Percentiles rank a stretch among this genome's conserved stretches.
Conservation (phyloP, 306 rosid genomes). For the Ziziphus jujuba region DNA sequence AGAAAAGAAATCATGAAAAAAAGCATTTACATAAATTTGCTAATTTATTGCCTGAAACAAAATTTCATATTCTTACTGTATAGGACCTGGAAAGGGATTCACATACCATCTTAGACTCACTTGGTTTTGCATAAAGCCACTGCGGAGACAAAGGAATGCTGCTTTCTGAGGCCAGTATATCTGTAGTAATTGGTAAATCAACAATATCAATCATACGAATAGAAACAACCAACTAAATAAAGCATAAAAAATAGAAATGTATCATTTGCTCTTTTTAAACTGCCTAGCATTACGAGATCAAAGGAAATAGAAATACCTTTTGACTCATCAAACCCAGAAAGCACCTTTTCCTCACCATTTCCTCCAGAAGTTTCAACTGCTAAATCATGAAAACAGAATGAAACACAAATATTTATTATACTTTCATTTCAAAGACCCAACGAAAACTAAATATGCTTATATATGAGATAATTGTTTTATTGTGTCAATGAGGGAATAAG, state of each 20-base stretch:
- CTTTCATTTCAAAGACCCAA: not conserved
- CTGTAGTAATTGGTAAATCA: constrained; percentile 29
- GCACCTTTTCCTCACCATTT: constrained; percentile 41
- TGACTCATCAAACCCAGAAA: constrained; percentile 42
- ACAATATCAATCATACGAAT: constrained; percentile 5
- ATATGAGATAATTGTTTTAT: not conserved
- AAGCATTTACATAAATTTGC: too few species aligned
- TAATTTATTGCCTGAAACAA: too few species aligned
- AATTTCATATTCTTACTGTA: too few species aligned
- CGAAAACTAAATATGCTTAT: not conserved
- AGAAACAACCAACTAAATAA: constrained; percentile 3
- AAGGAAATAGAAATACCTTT: constrained; percentile 39
- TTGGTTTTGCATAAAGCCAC: constrained; percentile 66
- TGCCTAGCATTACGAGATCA: not conserved
- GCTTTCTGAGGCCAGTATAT: constrained; percentile 45
- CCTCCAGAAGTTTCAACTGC: constrained; percentile 43
- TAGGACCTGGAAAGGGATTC: too few species aligned
- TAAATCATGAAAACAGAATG: constrained; percentile 1
- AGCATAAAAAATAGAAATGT: not conserved
- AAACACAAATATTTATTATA: constrained; percentile 6
- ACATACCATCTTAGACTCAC: constrained; percentile 55
- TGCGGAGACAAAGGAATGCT: constrained; percentile 64
- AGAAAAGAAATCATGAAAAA: too few species aligned
- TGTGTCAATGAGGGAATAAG: not conserved
- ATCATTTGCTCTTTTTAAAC: not conserved